Conservation (phyloP, 176 grass and related monocot species). For the Eremochloa ophiuroides region DNA sequence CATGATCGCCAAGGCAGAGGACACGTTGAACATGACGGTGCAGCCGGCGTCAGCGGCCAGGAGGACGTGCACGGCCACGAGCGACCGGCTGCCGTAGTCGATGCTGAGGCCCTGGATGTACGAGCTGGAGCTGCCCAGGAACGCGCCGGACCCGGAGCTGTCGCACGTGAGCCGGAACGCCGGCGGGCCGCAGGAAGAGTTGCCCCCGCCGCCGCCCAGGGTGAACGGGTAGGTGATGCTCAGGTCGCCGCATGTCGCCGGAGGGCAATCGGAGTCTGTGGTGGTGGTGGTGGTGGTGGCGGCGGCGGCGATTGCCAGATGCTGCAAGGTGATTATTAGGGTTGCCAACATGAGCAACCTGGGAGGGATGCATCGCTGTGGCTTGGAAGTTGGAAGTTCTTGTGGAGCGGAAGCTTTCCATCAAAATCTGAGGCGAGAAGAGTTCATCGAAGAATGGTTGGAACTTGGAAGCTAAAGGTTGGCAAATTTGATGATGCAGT, state of each 20-base stretch:
- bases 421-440: background rate
- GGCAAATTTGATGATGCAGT: background rate
- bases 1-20: background rate
- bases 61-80: constrained; percentile 26
- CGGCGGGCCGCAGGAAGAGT: constrained; percentile 33
- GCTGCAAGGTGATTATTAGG: constrained; percentile 18
- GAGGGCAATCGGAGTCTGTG: constrained; percentile 1
- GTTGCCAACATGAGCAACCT: constrained; percentile 14
- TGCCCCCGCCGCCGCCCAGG: background rate
- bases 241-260: constrained; percentile 41
- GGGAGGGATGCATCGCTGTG: constrained; percentile 3
- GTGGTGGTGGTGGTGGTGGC: background rate
- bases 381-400: background rate
- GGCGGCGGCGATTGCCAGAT: background rate
- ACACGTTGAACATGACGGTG: constrained; percentile 34
- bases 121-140: constrained; percentile 12
- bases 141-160: background rate
- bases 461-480: background rate
- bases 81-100: constrained; percentile 26
- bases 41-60: background rate
- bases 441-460: background rate
- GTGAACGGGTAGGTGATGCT: constrained; percentile 42
- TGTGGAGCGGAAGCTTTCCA: background rate
- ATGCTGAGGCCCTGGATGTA: constrained; percentile 25
- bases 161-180: constrained; percentile 28